Evolutionary conservation across 768 basidiomycete genomes (phyloP).

Genomic region (Pleurotus tuber-regium): DNA sequence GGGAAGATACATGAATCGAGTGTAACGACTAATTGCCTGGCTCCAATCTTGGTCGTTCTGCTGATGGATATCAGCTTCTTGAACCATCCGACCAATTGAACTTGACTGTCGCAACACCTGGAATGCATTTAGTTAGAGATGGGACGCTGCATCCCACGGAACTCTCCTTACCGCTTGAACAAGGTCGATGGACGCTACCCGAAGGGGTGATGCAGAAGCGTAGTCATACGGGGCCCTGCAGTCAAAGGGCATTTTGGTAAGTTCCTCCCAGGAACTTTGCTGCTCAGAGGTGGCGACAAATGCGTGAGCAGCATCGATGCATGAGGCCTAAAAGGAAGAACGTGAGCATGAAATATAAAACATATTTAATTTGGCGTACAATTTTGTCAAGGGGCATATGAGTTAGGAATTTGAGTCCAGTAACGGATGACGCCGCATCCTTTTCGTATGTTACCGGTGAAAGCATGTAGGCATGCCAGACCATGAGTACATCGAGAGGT

Average conservation of each 20-base stretch:
- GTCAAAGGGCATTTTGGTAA: neutral
- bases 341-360: no score
- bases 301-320: neutral
- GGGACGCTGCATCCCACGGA: no score
- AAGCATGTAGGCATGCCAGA: constrained; percentile 16
- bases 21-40: neutral
- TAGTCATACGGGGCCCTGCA: neutral
- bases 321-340: no score
- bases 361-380: neutral
- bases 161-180: neutral
- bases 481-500: constrained; percentile 17
- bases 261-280: neutral
- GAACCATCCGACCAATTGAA: neutral
- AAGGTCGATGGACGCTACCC: neutral
- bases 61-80: neutral
- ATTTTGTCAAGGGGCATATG: neutral
- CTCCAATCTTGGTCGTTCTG: neutral
- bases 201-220: neutral
- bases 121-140: neutral
- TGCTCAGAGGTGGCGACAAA: neutral
- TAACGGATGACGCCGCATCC: neutral
- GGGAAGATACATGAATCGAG: neutral
- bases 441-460: neutral
- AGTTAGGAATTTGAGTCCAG: neutral
- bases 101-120: neutral